Evolutionary conservation across 768 basidiomycete species (phyloP).

Genomic region (Cystobasidiopsis lactophilus): DNA sequence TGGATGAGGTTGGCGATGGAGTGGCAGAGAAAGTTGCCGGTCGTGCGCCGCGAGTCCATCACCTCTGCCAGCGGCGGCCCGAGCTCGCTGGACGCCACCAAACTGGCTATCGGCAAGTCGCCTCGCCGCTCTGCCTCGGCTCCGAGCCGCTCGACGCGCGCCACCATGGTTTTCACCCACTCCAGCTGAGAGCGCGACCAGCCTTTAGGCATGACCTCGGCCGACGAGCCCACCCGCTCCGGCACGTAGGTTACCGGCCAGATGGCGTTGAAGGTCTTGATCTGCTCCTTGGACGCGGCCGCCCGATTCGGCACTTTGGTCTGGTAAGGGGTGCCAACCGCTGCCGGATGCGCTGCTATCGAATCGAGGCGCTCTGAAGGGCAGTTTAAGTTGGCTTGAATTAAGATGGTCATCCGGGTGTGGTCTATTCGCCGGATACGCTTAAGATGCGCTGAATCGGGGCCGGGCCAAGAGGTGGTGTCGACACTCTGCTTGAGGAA

Average conservation of each 20-base stretch:
- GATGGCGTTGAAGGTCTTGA: conserved; percentile 42
- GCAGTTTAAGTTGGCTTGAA: background rate
- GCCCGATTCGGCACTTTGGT: conserved; percentile 39
- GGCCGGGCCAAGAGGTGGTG: no score
- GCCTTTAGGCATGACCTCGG: conserved; percentile 42
- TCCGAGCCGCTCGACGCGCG: conserved; percentile 34
- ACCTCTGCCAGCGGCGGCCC: conserved; percentile 25
- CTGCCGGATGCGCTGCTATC: background rate
- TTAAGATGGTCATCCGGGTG: background rate
- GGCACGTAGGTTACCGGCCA: conserved; percentile 50
- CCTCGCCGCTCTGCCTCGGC: conserved; percentile 29
- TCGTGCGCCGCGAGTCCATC: conserved; percentile 47
- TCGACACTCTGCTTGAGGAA: no score
- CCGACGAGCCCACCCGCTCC: conserved; percentile 29
- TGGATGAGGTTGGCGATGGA: conserved; percentile 50
- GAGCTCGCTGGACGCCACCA: conserved; percentile 8
- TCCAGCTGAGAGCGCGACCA: conserved; percentile 28
- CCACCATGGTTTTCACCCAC: conserved; percentile 58
- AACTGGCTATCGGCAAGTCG: conserved; percentile 31
- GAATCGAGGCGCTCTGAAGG: background rate
- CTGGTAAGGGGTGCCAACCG: background rate
- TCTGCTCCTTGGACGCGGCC: conserved; percentile 45
- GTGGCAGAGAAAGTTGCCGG: conserved; percentile 60
- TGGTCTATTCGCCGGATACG: background rate
- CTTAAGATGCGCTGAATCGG: background rate